Evolutionary conservation across 1,139 yeast species (phyloP).

Genomic region (Yamadazyma sp.): DNA sequence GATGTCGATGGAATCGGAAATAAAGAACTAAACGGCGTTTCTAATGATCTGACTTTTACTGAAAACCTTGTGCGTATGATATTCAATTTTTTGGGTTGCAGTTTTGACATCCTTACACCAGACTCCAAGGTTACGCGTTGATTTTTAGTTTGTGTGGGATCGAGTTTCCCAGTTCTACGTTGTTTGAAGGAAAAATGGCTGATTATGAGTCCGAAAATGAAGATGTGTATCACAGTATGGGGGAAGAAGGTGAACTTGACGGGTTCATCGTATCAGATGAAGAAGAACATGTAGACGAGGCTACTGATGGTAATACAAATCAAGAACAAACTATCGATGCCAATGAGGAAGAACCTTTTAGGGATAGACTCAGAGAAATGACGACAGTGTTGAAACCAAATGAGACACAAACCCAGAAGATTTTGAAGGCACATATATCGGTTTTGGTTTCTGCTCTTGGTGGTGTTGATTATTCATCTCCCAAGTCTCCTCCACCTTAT

Average conservation of each 20-base stretch:
- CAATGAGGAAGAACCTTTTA: not conserved
- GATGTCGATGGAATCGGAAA: too few relatives aligned
- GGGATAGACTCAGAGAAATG: conserved; percentile 30
- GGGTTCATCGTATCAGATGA: conserved; percentile 14
- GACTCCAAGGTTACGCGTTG: not conserved
- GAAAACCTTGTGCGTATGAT: not conserved
- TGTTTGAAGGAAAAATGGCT: not conserved
- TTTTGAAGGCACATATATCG: conserved; percentile 65
- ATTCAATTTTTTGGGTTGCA: not conserved
- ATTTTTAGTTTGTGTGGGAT: too few relatives aligned
- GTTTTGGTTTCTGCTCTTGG: conserved; percentile 80
- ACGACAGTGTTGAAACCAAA: conserved; percentile 33
- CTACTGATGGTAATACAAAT: not conserved
- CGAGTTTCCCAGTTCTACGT: not conserved
- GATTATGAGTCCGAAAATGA: conserved; percentile 11
- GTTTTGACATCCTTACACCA: not conserved
- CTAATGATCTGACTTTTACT: too few relatives aligned
- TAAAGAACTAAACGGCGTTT: too few relatives aligned
- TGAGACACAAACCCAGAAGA: conserved; percentile 41
- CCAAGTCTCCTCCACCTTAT: conserved; percentile 51
- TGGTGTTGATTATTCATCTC: conserved; percentile 63
- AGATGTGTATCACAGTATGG: conserved; percentile 7
- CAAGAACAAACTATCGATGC: conserved; percentile 4
- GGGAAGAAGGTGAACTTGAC: conserved; percentile 10
- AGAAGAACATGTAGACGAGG: conserved; percentile 2